Percentiles rank a stretch among this genome's conserved stretches.
Evolutionary conservation across 2,329 filamentous ascomycete species (phyloP).

Genomic region (Ceratocystis eucalypticola): DNA sequence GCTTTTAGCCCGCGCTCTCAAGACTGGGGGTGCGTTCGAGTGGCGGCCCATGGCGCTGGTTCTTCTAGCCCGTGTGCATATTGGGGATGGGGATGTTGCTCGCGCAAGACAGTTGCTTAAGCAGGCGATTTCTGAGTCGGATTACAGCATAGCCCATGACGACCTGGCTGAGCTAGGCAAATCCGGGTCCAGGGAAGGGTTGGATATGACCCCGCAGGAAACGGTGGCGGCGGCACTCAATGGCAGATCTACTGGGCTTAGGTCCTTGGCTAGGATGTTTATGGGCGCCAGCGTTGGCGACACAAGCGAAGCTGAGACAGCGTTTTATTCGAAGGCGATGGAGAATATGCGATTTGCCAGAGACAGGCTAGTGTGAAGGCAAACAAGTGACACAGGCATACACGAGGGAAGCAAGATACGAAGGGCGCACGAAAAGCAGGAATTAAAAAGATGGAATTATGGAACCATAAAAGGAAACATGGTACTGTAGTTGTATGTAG

Average conservation of each 20-base stretch:
- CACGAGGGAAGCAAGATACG: background rate
- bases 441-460: background rate
- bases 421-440: background rate
- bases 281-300: background rate
- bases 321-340: slow-evolving; percentile 2
- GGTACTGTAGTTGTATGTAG: background rate
- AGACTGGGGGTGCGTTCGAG: slow-evolving; percentile 15
- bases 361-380: background rate
- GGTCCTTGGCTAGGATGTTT: background rate
- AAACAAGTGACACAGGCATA: background rate
- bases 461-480: background rate
- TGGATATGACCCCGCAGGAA: background rate
- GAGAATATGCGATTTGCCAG: background rate
- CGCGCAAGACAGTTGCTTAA: background rate
- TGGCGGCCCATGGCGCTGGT: slow-evolving; percentile 15
- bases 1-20: slow-evolving; percentile 14
- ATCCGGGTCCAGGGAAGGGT: background rate
- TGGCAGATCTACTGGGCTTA: background rate
- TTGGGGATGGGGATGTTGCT: background rate
- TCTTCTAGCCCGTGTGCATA: background rate
- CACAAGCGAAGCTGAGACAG: background rate
- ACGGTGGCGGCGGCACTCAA: background rate
- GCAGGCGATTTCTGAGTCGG: background rate
- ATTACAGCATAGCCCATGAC: slow-evolving; percentile 7
- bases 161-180: background rate